Percentiles rank a stretch among this genome's conserved stretches.
Conservation (phyloP, 306 rosid genomes). For the Argentina anserina region DNA sequence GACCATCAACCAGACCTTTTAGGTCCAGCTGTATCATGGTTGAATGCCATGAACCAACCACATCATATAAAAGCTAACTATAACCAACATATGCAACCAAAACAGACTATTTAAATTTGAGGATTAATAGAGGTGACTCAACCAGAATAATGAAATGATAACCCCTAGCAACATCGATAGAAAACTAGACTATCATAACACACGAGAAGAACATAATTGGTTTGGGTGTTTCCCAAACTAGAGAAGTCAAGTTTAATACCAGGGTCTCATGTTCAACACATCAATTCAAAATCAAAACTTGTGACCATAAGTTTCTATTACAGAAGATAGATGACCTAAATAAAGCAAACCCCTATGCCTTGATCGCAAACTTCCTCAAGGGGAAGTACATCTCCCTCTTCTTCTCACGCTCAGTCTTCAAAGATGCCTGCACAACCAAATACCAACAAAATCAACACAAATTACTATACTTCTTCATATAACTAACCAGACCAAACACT, state of each 20-base stretch:
- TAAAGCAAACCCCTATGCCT: slow-evolving; percentile 48
- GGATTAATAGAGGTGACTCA: too few relatives aligned
- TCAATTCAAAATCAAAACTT: slow-evolving; percentile 28
- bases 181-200: background rate
- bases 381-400: slow-evolving; percentile 79
- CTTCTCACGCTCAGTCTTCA: slow-evolving; percentile 81
- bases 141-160: background rate
- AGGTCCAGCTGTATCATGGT: too few relatives aligned
- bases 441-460: background rate
- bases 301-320: slow-evolving; percentile 14
- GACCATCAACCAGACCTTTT: too few relatives aligned
- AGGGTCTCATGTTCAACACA: slow-evolving; percentile 17
- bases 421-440: slow-evolving; percentile 49
- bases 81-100: too few relatives aligned
- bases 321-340: slow-evolving; percentile 13
- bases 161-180: background rate
- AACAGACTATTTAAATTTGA: too few relatives aligned
- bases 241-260: slow-evolving; percentile 6
- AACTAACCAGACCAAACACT: background rate
- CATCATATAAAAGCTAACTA: too few relatives aligned
- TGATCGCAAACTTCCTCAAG: slow-evolving; percentile 79
- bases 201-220: background rate
- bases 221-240: slow-evolving; percentile 10
- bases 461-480: background rate
- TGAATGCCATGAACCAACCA: too few relatives aligned